Evolutionary conservation across 768 basidiomycete species (phyloP).

Genomic region (Kwoniella dejecticola): DNA sequence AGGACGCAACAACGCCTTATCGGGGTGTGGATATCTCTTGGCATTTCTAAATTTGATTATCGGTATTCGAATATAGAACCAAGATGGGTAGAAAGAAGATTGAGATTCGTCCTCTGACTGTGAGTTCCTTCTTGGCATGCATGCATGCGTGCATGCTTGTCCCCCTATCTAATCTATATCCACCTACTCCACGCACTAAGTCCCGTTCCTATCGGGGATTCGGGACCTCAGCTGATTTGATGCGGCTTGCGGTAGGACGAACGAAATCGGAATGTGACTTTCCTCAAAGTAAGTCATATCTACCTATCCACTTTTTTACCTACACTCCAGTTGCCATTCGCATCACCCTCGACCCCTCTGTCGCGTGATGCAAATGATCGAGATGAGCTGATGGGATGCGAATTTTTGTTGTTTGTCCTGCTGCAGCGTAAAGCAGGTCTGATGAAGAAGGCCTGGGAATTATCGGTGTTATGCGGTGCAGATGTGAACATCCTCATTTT

Average conservation of each 20-base stretch:
- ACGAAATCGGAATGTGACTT: constrained; percentile 55
- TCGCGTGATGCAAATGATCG: no score
- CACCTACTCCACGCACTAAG: not conserved
- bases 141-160: no score
- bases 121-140: constrained; percentile 29
- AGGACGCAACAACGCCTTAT: no score
- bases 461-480: constrained; percentile 53
- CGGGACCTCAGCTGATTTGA: not conserved
- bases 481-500: constrained; percentile 55
- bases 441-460: constrained; percentile 57
- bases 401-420: not conserved
- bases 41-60: no score
- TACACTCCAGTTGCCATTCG: no score
- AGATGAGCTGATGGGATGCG: not conserved
- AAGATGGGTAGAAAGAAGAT: constrained; percentile 55
- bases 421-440: constrained; percentile 52
- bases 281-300: constrained; percentile 46
- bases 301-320: not conserved
- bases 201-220: no score
- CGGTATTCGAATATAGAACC: not conserved
- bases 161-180: constrained; percentile 8
- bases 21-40: no score
- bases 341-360: no score
- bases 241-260: constrained; percentile 40
- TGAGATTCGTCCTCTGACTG: constrained; percentile 50